Conservation (phyloP, 208 protist species). For the Leishmania gerbilli region DNA sequence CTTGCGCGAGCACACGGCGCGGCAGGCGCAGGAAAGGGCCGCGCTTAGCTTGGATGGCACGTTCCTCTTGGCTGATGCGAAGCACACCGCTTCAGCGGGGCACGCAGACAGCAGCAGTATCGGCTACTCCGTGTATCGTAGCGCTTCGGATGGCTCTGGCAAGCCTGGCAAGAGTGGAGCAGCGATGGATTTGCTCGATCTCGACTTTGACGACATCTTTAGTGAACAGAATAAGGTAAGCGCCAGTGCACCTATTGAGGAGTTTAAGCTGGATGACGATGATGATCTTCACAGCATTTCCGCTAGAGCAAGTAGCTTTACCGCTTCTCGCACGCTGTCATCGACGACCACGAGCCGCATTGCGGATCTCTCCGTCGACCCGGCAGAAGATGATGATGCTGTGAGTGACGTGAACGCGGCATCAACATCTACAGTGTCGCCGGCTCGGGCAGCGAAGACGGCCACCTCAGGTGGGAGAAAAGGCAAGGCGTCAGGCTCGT, state of each 20-base stretch:
- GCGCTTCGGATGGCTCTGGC: background rate
- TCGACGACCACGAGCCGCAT: background rate
- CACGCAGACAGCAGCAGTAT: background rate
- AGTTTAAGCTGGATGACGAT: constrained; percentile 36
- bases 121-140: background rate
- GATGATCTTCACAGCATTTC: background rate
- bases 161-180: background rate
- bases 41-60: constrained; percentile 12
- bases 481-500: background rate
- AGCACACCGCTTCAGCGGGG: background rate
- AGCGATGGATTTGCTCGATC: constrained; percentile 44
- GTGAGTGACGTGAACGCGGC: background rate
- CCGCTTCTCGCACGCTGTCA: background rate
- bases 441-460: background rate
- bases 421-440: background rate
- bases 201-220: constrained; percentile 86
- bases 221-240: constrained; percentile 6
- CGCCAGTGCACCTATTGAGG: constrained; percentile 16
- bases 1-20: constrained; percentile 42
- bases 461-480: background rate
- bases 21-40: background rate
- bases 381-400: background rate
- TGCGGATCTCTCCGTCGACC: background rate
- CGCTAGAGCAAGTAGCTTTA: background rate
- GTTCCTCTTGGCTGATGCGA: constrained; percentile 32